These are phyloP conservation scores for Daedaleopsis nitida DNA, from an alignment of 768 basidiomycete species.

Conservation along the genomic window DNA sequence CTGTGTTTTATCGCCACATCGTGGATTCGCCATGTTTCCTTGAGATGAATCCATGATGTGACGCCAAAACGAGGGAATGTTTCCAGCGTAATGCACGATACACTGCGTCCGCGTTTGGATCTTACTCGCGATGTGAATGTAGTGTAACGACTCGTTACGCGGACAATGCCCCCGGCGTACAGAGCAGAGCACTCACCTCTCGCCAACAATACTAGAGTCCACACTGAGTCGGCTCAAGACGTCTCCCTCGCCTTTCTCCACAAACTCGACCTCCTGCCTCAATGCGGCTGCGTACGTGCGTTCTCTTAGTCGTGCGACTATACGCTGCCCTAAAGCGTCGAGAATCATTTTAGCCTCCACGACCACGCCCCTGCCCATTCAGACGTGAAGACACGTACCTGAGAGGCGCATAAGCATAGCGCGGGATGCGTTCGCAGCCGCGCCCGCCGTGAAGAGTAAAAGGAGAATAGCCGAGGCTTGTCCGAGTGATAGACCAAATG, in stretches of 20 bases:
- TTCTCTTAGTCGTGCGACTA: constrained; percentile 85
- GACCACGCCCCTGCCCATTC: not conserved
- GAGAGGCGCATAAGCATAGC: constrained; percentile 85
- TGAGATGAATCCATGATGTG: too few relatives aligned
- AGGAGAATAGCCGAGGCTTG: constrained; percentile 79
- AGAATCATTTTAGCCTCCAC: not conserved
- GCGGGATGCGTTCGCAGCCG: constrained; percentile 81
- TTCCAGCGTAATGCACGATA: too few relatives aligned
- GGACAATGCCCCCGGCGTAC: too few relatives aligned
- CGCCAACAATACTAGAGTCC: constrained; percentile 92
- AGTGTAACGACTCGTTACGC: too few relatives aligned
- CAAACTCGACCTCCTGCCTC: constrained; percentile 89
- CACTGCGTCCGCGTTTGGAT: too few relatives aligned
- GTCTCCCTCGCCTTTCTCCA: constrained; percentile 92
- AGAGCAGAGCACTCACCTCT: constrained; percentile 73
- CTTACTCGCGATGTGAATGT: too few relatives aligned
- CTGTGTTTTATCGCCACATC: too few relatives aligned
- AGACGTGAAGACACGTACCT: constrained; percentile 44
- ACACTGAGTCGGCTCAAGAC: constrained; percentile 88
- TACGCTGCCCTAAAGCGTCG: constrained; percentile 64
- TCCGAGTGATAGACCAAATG: constrained; percentile 76
- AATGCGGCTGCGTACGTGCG: constrained; percentile 82
- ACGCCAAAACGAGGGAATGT: too few relatives aligned
- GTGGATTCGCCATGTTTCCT: too few relatives aligned
- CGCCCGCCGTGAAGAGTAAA: constrained; percentile 82